Evolutionary conservation across 352 stramenopile species (phyloP).

Genomic region (Phytophthora sp.): DNA sequence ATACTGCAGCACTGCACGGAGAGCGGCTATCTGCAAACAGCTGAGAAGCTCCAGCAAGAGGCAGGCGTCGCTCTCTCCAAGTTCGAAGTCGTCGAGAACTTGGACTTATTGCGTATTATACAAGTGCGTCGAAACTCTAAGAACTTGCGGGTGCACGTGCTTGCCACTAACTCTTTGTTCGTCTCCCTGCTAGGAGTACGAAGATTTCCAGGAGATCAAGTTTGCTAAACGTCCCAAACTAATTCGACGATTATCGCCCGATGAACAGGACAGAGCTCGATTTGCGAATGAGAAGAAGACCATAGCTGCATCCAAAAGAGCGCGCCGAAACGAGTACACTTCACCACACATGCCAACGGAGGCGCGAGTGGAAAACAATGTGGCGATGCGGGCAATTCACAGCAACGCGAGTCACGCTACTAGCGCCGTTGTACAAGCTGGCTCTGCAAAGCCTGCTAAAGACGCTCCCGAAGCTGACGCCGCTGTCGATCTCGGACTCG

Average conservation of each 20-base stretch:
- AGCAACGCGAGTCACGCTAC: conserved; percentile 34
- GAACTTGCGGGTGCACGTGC: too few species aligned
- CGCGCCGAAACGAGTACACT: conserved; percentile 75
- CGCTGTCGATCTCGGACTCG: conserved; percentile 57
- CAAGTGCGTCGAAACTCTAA: conserved; percentile 45
- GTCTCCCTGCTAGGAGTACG: conserved; percentile 88
- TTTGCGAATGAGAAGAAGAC: conserved; percentile 61
- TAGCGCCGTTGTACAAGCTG: conserved; percentile 11
- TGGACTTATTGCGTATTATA: conserved; percentile 88
- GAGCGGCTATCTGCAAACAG: conserved; percentile 85
- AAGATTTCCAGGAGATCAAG: conserved; percentile 93
- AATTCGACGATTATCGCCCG: conserved; percentile 66
- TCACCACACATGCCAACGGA: conserved; percentile 80
- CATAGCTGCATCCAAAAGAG: conserved; percentile 62
- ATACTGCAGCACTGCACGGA: conserved; percentile 88
- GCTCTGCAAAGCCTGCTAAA: conserved; percentile 5
- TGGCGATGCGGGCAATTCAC: conserved; percentile 62
- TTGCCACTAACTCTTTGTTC: too few species aligned
- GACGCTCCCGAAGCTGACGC: conserved; percentile 48
- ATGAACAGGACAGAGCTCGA: conserved; percentile 65
- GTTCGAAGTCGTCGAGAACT: conserved; percentile 93
- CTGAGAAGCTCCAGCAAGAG: conserved; percentile 88
- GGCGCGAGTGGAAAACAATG: conserved; percentile 82
- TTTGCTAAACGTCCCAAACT: conserved; percentile 90
- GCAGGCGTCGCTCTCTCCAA: conserved; percentile 84